Evolutionary conservation across 176 grass and related monocot species (phyloP).

Genomic region (Leersia perrieri): DNA sequence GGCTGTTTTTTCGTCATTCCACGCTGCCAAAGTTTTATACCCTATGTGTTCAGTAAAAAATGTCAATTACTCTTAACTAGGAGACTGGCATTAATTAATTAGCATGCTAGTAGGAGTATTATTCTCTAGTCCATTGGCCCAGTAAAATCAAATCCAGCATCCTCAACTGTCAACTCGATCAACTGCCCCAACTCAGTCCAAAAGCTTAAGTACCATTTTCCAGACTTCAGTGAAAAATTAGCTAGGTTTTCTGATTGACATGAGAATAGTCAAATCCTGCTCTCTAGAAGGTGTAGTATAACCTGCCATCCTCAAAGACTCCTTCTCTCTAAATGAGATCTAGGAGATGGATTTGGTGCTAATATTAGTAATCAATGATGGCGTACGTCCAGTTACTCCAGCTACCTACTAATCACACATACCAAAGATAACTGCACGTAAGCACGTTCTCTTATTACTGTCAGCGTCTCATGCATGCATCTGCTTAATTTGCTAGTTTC

Average conservation of each 20-base stretch:
- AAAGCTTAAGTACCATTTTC: background rate
- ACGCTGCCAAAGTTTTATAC: background rate
- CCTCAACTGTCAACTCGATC: conserved; percentile 1
- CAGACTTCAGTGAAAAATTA: background rate
- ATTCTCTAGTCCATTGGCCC: background rate
- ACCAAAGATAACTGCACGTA: background rate
- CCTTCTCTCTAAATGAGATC: background rate
- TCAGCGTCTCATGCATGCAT: background rate
- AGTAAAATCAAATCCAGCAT: background rate
- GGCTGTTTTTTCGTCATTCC: background rate
- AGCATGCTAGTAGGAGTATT: background rate
- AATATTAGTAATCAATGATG: background rate
- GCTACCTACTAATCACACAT: background rate
- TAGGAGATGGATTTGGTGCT: background rate
- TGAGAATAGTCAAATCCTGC: background rate
- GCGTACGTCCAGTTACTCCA: background rate
- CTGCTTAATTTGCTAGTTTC: background rate
- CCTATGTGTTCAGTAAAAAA: background rate
- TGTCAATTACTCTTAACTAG: background rate
- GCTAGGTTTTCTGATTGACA: background rate
- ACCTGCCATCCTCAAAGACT: background rate
- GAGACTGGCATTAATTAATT: background rate
- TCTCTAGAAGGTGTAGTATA: conserved; percentile 13
- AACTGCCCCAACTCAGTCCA: conserved; percentile 6
- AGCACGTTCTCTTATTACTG: background rate